These are phyloP conservation scores for Sisymbrium irio DNA, from an alignment of 345 rosid species.

Conservation along the genomic window DNA sequence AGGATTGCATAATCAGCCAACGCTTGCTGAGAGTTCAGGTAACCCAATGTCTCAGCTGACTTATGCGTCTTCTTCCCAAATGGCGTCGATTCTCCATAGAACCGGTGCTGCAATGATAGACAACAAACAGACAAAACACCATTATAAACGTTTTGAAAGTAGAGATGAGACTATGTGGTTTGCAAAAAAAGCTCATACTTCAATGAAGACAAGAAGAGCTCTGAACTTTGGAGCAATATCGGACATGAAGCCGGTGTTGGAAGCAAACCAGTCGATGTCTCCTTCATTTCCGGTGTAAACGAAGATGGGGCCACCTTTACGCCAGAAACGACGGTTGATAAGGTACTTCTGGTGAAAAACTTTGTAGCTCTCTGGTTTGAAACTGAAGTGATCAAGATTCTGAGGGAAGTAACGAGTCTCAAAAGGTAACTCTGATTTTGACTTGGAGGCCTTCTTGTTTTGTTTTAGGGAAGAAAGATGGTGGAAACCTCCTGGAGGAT, in stretches of 20 bases:
- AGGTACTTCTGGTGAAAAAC: constrained; percentile 72
- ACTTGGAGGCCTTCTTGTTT: constrained; percentile 27
- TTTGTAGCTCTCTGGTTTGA: constrained; percentile 51
- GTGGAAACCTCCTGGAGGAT: constrained; percentile 28
- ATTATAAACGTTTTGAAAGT: neutral
- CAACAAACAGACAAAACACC: neutral
- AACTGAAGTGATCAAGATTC: constrained; percentile 70
- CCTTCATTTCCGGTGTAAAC: constrained; percentile 88
- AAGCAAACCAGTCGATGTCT: constrained; percentile 78
- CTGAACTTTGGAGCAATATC: constrained; percentile 81
- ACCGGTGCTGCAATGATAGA: constrained; percentile 59
- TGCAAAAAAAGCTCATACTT: constrained; percentile 39
- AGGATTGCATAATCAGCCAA: constrained; percentile 74
- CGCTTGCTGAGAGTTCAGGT: constrained; percentile 76
- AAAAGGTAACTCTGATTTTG: constrained; percentile 35
- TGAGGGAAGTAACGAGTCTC: constrained; percentile 65
- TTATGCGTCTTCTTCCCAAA: constrained; percentile 59
- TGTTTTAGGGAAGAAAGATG: constrained; percentile 35
- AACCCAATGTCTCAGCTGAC: constrained; percentile 59
- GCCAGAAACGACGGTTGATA: constrained; percentile 52
- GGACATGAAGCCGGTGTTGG: constrained; percentile 73
- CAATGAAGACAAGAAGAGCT: constrained; percentile 78
- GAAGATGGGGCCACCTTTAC: constrained; percentile 57
- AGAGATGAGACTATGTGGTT: neutral
- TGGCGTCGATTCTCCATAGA: constrained; percentile 71